Percentiles rank a stretch among this genome's conserved stretches.
Conservation (phyloP, 2,329 filamentous ascomycete genomes). For the Bipolaris sorokiniana region DNA sequence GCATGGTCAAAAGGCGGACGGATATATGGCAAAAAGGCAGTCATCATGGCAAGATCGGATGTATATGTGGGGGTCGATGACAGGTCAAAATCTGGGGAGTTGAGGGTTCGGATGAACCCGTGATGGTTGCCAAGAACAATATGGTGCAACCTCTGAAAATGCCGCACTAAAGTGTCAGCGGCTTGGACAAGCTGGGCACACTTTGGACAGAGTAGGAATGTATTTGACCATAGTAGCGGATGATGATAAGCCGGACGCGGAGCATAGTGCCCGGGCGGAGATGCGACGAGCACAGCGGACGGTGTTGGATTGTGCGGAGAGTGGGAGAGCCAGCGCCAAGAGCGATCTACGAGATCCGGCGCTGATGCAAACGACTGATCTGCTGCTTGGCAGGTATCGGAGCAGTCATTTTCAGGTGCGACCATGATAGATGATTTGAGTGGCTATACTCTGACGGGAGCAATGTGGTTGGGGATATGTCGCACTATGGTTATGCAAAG, state of each 20-base stretch:
- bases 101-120: conserved; percentile 3
- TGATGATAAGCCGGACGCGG: conserved; percentile 11
- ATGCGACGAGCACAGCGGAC: conserved; percentile 11
- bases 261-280: conserved; percentile 21
- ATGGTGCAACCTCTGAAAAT: neutral
- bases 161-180: conserved; percentile 4
- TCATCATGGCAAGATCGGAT: neutral
- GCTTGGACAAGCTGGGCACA: conserved; percentile 14
- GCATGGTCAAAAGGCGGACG: too few species aligned
- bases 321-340: conserved; percentile 20
- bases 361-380: conserved; percentile 20
- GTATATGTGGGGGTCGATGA: neutral
- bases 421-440: conserved; percentile 7
- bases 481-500: conserved; percentile 7
- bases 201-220: conserved; percentile 1
- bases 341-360: conserved; percentile 18
- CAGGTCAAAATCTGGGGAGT: too few species aligned
- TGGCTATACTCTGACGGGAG: conserved; percentile 18
- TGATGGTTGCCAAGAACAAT: conserved; percentile 1
- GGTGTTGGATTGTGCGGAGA: conserved; percentile 11
- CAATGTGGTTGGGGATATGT: conserved; percentile 9
- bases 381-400: conserved; percentile 15
- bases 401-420: conserved; percentile 1
- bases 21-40: too few species aligned
- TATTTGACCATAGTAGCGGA: neutral